Conservation (phyloP, 164 flowering plant genomes). For the Saururus chinensis region DNA sequence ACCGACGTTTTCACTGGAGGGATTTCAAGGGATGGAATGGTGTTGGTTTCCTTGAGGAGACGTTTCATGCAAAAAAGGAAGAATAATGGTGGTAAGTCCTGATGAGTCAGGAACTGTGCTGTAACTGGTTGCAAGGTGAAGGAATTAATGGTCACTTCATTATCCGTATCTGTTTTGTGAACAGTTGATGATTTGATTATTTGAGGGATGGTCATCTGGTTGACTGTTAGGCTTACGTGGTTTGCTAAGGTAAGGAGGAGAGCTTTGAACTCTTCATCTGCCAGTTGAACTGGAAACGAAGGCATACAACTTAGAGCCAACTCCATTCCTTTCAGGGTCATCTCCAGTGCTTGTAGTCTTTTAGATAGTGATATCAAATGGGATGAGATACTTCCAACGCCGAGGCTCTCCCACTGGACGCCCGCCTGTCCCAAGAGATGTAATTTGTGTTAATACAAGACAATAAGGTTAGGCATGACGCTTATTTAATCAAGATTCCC, state of each 20-base stretch:
- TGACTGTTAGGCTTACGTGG: constrained; percentile 17
- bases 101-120: constrained; percentile 15
- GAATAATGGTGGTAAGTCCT: constrained; percentile 55
- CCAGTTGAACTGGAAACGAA: constrained; percentile 21
- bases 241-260: constrained; percentile 19
- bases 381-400: constrained; percentile 21
- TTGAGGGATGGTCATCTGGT: constrained; percentile 18
- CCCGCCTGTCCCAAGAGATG: constrained; percentile 38
- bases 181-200: constrained; percentile 27
- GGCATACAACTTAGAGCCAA: constrained; percentile 32
- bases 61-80: constrained; percentile 67
- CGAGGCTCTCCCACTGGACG: constrained; percentile 59
- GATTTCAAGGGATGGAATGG: constrained; percentile 4
- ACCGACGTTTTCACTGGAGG: not conserved
- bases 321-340: constrained; percentile 62
- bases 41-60: constrained; percentile 20
- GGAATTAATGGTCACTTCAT: constrained; percentile 12
- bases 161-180: constrained; percentile 24
- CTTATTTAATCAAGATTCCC: not conserved
- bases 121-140: constrained; percentile 37
- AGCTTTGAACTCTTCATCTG: constrained; percentile 24
- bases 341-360: constrained; percentile 39
- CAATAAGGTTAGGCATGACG: no score
- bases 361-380: constrained; percentile 24
- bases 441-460: not conserved